These are phyloP conservation scores for Smittium mucronatum DNA, from an alignment of 371 early-diverging fungal genomes.

Conservation along the genomic window DNA sequence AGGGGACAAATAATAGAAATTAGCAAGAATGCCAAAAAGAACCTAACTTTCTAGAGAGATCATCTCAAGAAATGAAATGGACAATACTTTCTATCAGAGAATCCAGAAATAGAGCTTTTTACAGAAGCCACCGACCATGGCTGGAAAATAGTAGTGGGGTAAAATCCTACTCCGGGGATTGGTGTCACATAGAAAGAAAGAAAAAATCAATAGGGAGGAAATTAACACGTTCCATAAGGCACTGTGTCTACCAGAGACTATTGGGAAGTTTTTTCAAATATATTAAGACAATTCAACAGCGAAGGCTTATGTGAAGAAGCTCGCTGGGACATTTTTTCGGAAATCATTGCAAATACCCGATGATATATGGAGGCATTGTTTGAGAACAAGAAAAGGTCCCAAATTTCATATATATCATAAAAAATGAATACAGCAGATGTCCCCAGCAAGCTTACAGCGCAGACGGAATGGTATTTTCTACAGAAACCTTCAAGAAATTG, in stretches of 20 bases:
- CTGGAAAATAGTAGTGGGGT: background rate
- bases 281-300: background rate
- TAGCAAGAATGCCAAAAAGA: background rate
- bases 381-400: no score
- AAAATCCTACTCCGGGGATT: background rate
- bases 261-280: background rate
- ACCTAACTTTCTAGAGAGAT: background rate
- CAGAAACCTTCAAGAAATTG: no score
- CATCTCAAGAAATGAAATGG: background rate
- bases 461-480: no score
- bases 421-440: no score
- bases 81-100: background rate
- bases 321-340: background rate
- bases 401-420: no score
- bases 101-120: background rate
- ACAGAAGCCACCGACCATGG: background rate
- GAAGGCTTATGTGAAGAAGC: background rate
- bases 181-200: background rate
- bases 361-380: background rate
- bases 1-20: background rate
- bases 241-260: background rate
- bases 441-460: no score
- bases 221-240: background rate
- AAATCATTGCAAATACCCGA: background rate
- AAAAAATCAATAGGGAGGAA: background rate